phyloP scores from a whole-genome alignment of 2,329 filamentous ascomycete genomes.

The Pyricularia pennisetigena region DNA sequence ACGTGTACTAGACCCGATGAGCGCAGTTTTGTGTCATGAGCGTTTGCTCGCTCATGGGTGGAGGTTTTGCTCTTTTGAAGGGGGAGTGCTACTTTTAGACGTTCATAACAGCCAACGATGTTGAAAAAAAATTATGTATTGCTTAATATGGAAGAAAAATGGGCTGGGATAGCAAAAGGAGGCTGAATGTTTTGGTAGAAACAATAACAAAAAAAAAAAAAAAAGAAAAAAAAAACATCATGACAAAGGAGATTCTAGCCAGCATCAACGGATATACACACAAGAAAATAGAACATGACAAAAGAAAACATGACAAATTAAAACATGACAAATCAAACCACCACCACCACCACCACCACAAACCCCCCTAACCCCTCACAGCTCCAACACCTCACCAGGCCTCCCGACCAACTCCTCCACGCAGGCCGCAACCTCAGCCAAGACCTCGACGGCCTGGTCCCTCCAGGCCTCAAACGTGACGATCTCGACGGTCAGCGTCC shows the following conservation, averaged over 20 bases:
- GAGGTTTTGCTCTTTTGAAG: too few species aligned
- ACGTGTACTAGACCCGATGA: slow-evolving; percentile 47
- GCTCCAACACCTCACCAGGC: slow-evolving; percentile 15
- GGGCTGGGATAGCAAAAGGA: too few species aligned
- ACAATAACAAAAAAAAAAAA: too few species aligned
- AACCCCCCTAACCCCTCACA: neutral
- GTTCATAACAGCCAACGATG: too few species aligned
- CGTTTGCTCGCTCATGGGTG: too few species aligned
- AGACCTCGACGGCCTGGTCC: slow-evolving; percentile 35
- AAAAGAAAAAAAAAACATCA: neutral
- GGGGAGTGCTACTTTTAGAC: too few species aligned
- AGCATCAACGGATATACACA: neutral
- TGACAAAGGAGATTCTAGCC: neutral
- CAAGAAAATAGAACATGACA: neutral
- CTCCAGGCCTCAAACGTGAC: slow-evolving; percentile 49
- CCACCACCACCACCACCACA: too few species aligned
- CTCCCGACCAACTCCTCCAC: slow-evolving; percentile 28
- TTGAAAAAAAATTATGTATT: too few species aligned
- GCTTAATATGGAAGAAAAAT: too few species aligned
- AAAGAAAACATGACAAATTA: neutral
- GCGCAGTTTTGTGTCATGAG: too few species aligned
- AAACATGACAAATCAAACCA: too few species aligned
- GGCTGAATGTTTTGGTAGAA: neutral
- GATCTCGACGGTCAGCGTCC: slow-evolving; percentile 44
- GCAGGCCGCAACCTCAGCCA: slow-evolving; percentile 36